phyloP scores from a whole-genome alignment of 2,329 filamentous ascomycete genomes.

The Sporothrix pallida region DNA sequence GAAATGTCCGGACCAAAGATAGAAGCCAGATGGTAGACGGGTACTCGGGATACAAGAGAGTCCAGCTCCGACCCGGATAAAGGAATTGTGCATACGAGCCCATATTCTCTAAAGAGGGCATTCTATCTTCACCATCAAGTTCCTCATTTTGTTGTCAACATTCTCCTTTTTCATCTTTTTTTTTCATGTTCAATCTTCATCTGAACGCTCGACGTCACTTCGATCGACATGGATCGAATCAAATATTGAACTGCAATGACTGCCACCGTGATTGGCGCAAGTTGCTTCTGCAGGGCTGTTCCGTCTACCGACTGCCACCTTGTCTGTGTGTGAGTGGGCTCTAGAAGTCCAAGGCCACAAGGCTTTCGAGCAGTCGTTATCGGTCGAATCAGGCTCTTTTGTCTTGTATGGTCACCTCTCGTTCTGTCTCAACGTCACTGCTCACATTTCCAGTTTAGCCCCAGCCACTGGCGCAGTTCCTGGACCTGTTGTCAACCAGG shows the following conservation, averaged over 20 bases:
- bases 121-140: background rate
- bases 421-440: background rate
- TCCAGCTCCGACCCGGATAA: background rate
- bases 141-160: no score
- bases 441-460: background rate
- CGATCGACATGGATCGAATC: background rate
- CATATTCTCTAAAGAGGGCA: background rate
- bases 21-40: background rate
- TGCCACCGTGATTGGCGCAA: constrained; percentile 2
- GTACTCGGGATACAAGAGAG: background rate
- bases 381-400: background rate
- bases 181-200: no score
- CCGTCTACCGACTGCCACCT: background rate
- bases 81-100: background rate
- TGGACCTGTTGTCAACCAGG: background rate
- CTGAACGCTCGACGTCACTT: background rate
- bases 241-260: no score
- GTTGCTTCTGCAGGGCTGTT: background rate
- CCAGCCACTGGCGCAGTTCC: background rate
- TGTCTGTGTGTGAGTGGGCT: background rate
- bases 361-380: background rate
- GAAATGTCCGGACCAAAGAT: background rate
- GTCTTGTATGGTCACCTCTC: background rate
- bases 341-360: background rate
- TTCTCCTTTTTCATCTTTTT: no score